Evolutionary conservation across 2,329 filamentous ascomycete species (phyloP).

Genomic region (Venturia carpophila): DNA sequence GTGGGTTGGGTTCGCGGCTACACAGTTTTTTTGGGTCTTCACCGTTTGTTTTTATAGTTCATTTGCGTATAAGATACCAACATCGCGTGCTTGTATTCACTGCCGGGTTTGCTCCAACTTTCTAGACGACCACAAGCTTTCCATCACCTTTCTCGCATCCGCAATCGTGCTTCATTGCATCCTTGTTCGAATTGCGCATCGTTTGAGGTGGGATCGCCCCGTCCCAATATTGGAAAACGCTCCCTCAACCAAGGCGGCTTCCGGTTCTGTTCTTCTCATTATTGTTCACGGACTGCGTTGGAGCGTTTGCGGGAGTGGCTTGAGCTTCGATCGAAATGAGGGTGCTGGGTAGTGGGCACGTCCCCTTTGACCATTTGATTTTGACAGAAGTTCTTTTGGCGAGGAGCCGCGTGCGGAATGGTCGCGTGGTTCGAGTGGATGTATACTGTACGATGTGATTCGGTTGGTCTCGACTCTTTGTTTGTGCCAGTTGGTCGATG

Average conservation of each 20-base stretch:
- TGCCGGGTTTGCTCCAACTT: not conserved
- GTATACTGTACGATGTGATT: no score
- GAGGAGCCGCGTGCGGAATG: no score
- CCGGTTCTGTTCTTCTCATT: not conserved
- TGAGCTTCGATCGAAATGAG: not conserved
- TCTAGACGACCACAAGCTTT: no score
- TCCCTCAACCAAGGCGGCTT: not conserved
- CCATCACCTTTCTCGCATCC: not conserved
- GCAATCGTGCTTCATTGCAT: no score
- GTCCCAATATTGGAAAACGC: not conserved
- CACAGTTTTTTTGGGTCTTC: no score
- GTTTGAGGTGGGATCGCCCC: not conserved
- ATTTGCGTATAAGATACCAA: slow-evolving; percentile 5
- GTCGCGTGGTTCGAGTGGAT: not conserved
- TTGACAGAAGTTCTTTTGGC: no score
- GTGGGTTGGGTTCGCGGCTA: not conserved
- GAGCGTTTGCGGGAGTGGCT: not conserved
- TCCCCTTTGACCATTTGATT: not conserved
- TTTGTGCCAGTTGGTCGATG: not conserved
- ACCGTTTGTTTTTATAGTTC: not conserved
- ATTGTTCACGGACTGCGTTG: not conserved
- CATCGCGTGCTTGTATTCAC: slow-evolving; percentile 1
- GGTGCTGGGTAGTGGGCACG: not conserved
- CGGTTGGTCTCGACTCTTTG: not conserved
- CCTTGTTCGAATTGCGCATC: not conserved